Conservation (phyloP, 192 early-diverging fungal species). For the Spinellus fusiger region DNA sequence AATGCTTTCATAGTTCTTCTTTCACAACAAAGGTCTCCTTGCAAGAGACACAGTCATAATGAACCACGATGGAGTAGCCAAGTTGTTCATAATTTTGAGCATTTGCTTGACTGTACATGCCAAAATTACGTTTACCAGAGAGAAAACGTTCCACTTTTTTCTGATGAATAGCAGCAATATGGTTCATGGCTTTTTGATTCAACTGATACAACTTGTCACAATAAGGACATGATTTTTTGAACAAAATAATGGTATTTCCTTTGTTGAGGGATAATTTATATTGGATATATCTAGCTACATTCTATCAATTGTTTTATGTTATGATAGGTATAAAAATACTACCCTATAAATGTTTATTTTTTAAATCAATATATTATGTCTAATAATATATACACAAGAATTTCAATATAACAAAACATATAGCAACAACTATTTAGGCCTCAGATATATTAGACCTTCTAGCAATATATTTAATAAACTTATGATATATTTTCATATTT, state of each 20-base stretch:
- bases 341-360: too few relatives aligned
- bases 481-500: too few relatives aligned
- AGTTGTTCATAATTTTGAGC: slow-evolving; percentile 12
- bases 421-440: too few relatives aligned
- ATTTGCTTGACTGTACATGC: slow-evolving; percentile 10
- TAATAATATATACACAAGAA: too few relatives aligned
- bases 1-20: slow-evolving; percentile 12
- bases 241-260: background rate
- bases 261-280: too few relatives aligned
- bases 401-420: too few relatives aligned
- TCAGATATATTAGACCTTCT: too few relatives aligned
- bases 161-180: slow-evolving; percentile 1
- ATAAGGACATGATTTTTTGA: background rate
- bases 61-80: slow-evolving; percentile 9
- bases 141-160: background rate
- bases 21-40: slow-evolving; percentile 7
- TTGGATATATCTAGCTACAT: too few relatives aligned
- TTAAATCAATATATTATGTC: too few relatives aligned
- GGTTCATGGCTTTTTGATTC: slow-evolving; percentile 4
- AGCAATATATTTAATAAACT: too few relatives aligned
- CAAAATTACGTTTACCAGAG: slow-evolving; percentile 4
- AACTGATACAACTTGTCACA: slow-evolving; percentile 2
- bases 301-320: too few relatives aligned
- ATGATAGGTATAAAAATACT: too few relatives aligned
- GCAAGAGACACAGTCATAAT: slow-evolving; percentile 11